phyloP scores from a whole-genome alignment of 768 basidiomycete species.

The Macrolepiota dolichaula region DNA sequence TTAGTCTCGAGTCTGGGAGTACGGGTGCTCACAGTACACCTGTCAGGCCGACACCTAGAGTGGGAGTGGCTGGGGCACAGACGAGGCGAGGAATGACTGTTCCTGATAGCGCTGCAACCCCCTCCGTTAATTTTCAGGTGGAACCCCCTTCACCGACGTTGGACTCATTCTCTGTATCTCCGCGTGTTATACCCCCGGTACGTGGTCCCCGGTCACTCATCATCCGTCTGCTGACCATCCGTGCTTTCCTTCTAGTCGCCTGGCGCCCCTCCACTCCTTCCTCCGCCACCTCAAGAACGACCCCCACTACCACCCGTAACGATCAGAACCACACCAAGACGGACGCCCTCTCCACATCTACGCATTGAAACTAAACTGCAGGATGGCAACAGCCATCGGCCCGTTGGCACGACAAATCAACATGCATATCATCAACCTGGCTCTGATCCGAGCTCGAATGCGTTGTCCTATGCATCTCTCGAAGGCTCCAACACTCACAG shows the following conservation, averaged over 20 bases:
- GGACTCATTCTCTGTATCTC: neutral
- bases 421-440: too few species aligned
- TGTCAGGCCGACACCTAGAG: neutral
- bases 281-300: constrained; percentile 7
- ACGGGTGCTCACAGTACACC: constrained; percentile 12
- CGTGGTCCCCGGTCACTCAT: neutral
- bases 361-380: neutral
- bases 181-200: neutral
- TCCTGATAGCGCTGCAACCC: neutral
- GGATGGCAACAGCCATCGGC: neutral
- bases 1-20: constrained; percentile 12
- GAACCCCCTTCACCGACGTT: constrained; percentile 9
- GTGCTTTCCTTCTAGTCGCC: neutral
- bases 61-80: neutral
- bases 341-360: constrained; percentile 2
- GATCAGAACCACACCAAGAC: neutral
- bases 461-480: neutral
- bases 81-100: neutral
- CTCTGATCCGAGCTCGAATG: neutral
- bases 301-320: constrained; percentile 1
- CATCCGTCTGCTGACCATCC: neutral
- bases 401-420: neutral
- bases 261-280: constrained; percentile 8
- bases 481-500: neutral
- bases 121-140: neutral